Base-by-base conservation (phyloP, 331 rosid species). In the Stylosanthes scabra region DNA sequence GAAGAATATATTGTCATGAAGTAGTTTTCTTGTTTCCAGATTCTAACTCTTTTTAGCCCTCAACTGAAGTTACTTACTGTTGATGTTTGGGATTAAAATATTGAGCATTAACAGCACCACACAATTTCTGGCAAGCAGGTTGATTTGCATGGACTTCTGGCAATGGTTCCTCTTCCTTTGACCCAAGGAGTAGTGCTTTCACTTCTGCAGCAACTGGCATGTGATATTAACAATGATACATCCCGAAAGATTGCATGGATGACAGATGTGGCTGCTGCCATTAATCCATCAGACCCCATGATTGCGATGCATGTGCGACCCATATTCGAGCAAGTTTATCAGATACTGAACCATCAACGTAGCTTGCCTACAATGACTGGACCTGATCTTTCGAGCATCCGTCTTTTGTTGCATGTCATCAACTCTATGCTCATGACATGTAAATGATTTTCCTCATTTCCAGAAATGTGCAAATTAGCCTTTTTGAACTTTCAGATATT, bases 121-220 rank as follows among this genome's bases (percentile, higher is more conserved):
- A 12, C 3, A 3, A 37, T 66, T 79, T 68, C 16, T 80, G 28
- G 62, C 14, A 50, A 75, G 59, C 90, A 96, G 99, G 97, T 90
- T 78, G 97, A 92, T 82, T 83, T 96, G 12, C 86, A 42, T 6
- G 91, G 93, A 52, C 74, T 96, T 13, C 44, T 96, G 81, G 41
- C 91, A 13, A 62, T 78, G 81, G 91, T 71, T 56, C 90, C 98
- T 74, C 90, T 90, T 12, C 96, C 97, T 14, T 83, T 96, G 83
- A 90, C 94, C 88, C 99, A 96, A 82, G 99, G 98, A 52, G 98
- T 92, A 63, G 82, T 96, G 62, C 94, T 96, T 9, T 92, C 99
- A 4, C 98, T 96, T 81, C 69, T 96, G 84, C 99, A 96, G 78
- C 99, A 92, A 74, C 61, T 96, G 83, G 97, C 97, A 0, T 96